Base-by-base conservation (phyloP, 225 moss, liverwort and hornwort species). In the Lunularia cruciata region DNA sequence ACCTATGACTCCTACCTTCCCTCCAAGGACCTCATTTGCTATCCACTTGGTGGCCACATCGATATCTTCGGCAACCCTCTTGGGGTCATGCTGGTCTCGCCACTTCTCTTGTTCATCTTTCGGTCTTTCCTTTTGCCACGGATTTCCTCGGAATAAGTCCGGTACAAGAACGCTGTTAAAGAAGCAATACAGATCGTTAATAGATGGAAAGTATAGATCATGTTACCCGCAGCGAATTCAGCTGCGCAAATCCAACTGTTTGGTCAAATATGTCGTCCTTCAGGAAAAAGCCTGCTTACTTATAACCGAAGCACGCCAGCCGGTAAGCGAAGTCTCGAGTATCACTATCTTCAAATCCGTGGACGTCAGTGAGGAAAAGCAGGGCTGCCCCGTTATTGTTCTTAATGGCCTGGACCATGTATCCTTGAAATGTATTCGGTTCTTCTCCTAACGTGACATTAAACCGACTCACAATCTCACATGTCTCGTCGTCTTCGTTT, bases 231-330 rank as follows among this genome's bases (percentile, higher is more conserved):
- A 63, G 20, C 43, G 58, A n/a, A n/a, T n/a, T n/a, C n/a, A n/a
- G n/a, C n/a, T n/a, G n/a, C n/a, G n/a, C n/a, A n/a, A n/a, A n/a
- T n/a, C n/a, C n/a, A n/a, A n/a, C n/a, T n/a, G n/a, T n/a, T n/a
- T n/a, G n/a, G n/a, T n/a, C n/a, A n/a, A n/a, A n/a, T 40, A 6
- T 40, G 40, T 40, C 40, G 8, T 40, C 40, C 13, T 6, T 37
- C 45, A 48, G 28, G 8, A 11, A n/a, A n/a, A 61, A 16, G 9
- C 36, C 1, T 40, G 39, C 90, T 42, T 79, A 94, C 89, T 92
- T 92, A 89, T 92, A 96, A 61, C 95, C 95, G 75, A 96, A 87
- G 78, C 95, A 96, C 11, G 82, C 95, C 53, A 92, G 85, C 28
- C 90, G 77, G 49, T 88, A 92, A 0, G 86, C 90, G 37, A 92